Evolutionary conservation across 345 rosid genomes (phyloP), one percentile per base, ranked within the genome.

Genomic region (Pistacia integerrima): DNA sequence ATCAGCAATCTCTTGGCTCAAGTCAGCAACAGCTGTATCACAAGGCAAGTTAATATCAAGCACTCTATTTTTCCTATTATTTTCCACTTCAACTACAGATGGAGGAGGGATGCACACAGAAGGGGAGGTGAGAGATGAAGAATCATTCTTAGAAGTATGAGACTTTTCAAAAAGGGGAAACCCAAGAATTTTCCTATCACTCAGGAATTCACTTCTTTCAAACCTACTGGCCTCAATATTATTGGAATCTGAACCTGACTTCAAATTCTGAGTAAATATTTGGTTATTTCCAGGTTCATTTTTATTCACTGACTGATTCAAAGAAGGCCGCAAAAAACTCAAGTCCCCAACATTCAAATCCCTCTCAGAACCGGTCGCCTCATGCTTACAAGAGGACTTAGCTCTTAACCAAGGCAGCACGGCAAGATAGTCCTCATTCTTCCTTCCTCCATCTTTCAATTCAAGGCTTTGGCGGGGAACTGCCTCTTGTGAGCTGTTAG

Each of bases 31-130:
- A 12, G 81, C 78, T 68, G 78, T 80, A 79, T 90, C 93, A 77
- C 87, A 92, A 61, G 99, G 99, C 82, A 90, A 78, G 88, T 93
- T 95, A 64, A 92, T 95, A 85, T 93, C 97, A 60, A 93, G 75
- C 38, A 85, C 67, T 79, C 83, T 77, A 74, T 33, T 81, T 82
- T 77, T 88, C 84, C 74, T 78, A 59, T 67, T 83, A 79, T 82
- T 76, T 69, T 75, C 90, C 13, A 73, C 69, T 79, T 70, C 80
- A 35, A 71, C 76, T 77, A 75, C 90, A 48, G 81, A 87, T 54
- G 81, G 80, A 33, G 51, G 84, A 82, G 84, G 74, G 63, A 70
- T 65, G 54, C 54, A 70, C 64, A 67, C 79, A 65, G 85, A 76
- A 10, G 86, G 69, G 52, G 89, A 82, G 70, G 74, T 73, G 70